Conservation (phyloP, 345 rosid genomes). For the Murraya paniculata region DNA sequence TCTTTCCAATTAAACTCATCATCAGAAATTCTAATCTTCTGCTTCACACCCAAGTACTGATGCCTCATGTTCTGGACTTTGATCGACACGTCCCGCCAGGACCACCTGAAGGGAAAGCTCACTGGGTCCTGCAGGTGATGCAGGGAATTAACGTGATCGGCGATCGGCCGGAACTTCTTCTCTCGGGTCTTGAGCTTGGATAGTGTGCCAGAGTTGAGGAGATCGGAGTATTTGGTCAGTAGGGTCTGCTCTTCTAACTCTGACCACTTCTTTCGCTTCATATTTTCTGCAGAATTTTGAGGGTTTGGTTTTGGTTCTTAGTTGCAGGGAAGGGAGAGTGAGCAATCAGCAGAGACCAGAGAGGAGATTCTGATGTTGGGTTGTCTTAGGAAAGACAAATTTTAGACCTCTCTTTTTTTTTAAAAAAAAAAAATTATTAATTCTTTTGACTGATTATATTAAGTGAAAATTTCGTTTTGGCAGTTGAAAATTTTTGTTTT, state of each 20-base stretch:
- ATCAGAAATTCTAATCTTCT: constrained; percentile 58
- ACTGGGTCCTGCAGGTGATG: constrained; percentile 60
- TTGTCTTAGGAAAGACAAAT: too few relatives aligned
- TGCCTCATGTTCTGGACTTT: constrained; percentile 87
- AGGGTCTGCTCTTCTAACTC: constrained; percentile 69
- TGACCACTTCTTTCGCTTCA: constrained; percentile 81
- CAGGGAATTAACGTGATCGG: constrained; percentile 63
- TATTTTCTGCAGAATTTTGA: constrained; percentile 10
- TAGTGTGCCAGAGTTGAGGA: constrained; percentile 51
- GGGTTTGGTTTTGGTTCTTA: neutral
- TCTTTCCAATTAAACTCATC: constrained; percentile 66
- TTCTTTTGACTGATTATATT: too few relatives aligned
- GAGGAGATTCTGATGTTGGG: too few relatives aligned
- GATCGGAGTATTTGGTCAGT: constrained; percentile 54
- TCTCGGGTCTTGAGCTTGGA: constrained; percentile 74
- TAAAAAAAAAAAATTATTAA: too few relatives aligned
- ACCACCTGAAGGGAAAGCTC: constrained; percentile 72
- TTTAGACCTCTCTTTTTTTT: too few relatives aligned
- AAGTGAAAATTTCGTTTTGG: too few relatives aligned
- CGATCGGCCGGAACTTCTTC: constrained; percentile 74
- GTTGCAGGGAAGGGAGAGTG: neutral
- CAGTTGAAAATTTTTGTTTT: too few relatives aligned
- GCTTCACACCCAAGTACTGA: constrained; percentile 81
- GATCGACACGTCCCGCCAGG: constrained; percentile 80
- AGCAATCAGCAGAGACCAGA: too few relatives aligned